Base-by-base conservation (phyloP, 23 red algal species). In the Agarophyton chilense region DNA sequence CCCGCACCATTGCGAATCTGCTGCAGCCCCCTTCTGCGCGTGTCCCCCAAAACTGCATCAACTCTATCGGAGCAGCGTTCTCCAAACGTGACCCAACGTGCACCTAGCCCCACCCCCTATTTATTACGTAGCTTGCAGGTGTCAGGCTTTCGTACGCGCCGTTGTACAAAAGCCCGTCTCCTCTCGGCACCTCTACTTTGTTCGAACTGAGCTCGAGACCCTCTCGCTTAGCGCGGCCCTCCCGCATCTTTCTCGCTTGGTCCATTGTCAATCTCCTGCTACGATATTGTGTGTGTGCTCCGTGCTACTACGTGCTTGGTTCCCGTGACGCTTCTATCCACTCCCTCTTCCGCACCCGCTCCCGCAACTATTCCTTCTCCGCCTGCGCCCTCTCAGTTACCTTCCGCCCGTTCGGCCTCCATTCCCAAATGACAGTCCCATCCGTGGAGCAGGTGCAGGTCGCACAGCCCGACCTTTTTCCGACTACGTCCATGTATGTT, bases 331-430 rank as follows among this genome's bases (percentile, higher is more conserved):
- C 60, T 3, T 65, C 33, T 65, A 36, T 65, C 60, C 31, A 19
- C 56, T 24, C 17, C 29, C 29, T 21, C 25, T 36, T 7, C 14
- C 16, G 31, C 60, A 65, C 31, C 60, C 60, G 60, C 60, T 65
- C 31, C 60, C 10, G 28, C 60, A 18, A 33, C 31, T 65, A 33
- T 36, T 10, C 9, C 32, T 1, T 24, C 56, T 21, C 31, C 9
- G 10, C 35, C 60, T 29, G 60, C 68, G 38, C n/a, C 68, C 68
- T 21, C 68, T 74, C 41, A 47, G 17, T 14, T 14, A 74, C 2
- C n/a, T 74, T 49, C 39, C 68, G 68, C 21, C 68, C 68, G 68
- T 74, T 74, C 41, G 47, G n/a, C 38, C 68, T 25, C 41, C 68
- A 40, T 29, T 49, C 38, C n/a, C 43, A 4, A n/a, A 74, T 74